Evolutionary conservation across 2,329 filamentous ascomycete genomes (phyloP), one percentile per base, ranked within the genome.

Genomic region (Septoria linicola): DNA sequence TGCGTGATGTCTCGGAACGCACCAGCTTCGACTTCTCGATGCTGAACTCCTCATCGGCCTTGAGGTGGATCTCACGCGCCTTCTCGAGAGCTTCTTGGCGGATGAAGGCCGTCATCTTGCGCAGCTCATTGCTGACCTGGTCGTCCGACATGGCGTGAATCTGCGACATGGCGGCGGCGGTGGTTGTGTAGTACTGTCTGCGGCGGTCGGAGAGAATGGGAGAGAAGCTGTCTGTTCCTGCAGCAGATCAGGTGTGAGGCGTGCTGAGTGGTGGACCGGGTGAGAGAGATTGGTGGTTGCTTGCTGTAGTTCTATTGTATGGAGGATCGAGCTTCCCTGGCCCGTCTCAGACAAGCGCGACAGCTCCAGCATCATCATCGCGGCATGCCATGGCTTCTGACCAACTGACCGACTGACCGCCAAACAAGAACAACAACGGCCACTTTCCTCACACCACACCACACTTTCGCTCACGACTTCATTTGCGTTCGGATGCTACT

Each of bases 61-160:
- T 97, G 77, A 97, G 87, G 69, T 93, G 84, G 74, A 99, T 97
- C 76, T 99, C 93, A 70, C 88, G 88, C 66, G 90, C 90, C 76
- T 99, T 99, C 72, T 99, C 93, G 68, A 87, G 82, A 53, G 93
- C 93, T 78, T 99, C 93, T 77, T 97, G 93, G 74, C 90, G 89
- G 84, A 99, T 99, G 83, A 99, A 99, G 70, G 91, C 92, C 54
- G 93, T 97, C 93, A 99, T 99, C 83, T 99, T 99, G 81, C 89
- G 91, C 76, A 99, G 88, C 84, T 99, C 93, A 76, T 89, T 85
- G 76, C 88, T 85, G 81, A 99, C 93, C 90, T 97, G 72, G 78
- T 95, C 90, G 82, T 96, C 91, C 76, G 91, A 96, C 77, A 97
- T 87, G 73, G 89, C 88, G 85, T 96, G 90, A 62, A 83, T 79